These are phyloP conservation scores for Hysterangium stoloniferum DNA, from an alignment of 768 basidiomycete species.

Conservation along the genomic window DNA sequence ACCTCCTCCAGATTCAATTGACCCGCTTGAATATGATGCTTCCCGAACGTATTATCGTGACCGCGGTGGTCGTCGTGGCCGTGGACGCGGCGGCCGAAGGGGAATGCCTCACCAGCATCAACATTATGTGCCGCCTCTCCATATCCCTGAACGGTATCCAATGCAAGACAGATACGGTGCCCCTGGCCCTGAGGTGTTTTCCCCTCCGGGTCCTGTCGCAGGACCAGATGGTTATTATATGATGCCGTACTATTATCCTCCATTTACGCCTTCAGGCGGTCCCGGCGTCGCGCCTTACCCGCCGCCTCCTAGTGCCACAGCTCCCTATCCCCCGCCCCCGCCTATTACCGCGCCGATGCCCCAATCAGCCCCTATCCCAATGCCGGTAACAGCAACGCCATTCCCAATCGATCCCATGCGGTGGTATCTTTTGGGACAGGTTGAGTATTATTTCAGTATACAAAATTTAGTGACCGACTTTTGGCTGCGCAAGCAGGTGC, in stretches of 20 bases:
- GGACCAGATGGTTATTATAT: constrained; percentile 11
- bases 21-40: background rate
- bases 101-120: constrained; percentile 16
- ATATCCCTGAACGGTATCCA: background rate
- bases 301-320: constrained; percentile 19
- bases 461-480: constrained; percentile 88
- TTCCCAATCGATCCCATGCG: constrained; percentile 60
- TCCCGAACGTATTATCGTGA: background rate
- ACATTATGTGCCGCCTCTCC: background rate
- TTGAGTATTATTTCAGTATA: constrained; percentile 88
- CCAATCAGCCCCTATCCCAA: constrained; percentile 33
- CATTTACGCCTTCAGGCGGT: constrained; percentile 15
- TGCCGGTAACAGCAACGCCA: constrained; percentile 36
- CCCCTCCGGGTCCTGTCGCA: constrained; percentile 17
- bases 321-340: constrained; percentile 7
- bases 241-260: background rate
- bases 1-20: background rate
- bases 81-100: constrained; percentile 30
- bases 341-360: constrained; percentile 11
- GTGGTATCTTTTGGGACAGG: constrained; percentile 67
- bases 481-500: constrained; percentile 69
- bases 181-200: constrained; percentile 21
- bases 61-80: constrained; percentile 12
- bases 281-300: constrained; percentile 18
- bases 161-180: constrained; percentile 15